Percentiles rank a stretch among this genome's conserved stretches.
phyloP scores from a whole-genome alignment of 495 filamentous ascomycete species.

The Cercophora newfieldiana region DNA sequence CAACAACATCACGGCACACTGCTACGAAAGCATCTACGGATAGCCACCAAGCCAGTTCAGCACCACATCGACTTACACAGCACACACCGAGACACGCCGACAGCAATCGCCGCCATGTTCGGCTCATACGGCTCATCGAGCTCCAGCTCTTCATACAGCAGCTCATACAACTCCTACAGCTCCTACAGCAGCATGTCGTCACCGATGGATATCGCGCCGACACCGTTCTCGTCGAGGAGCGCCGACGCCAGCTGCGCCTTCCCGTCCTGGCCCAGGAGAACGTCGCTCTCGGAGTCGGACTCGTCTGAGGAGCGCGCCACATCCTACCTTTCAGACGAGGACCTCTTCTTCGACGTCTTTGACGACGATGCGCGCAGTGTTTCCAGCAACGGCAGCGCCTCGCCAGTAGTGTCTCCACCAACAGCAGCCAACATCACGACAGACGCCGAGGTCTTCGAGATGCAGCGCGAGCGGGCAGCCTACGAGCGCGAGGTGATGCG shows the following conservation, averaged over 20 bases:
- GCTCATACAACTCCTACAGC: conserved; percentile 33
- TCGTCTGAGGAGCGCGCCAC: conserved; percentile 43
- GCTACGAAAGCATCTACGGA: neutral
- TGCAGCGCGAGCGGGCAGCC: conserved; percentile 45
- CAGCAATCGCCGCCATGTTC: conserved; percentile 39
- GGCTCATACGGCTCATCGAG: conserved; percentile 45
- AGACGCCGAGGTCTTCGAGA: conserved; percentile 44
- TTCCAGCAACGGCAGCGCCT: conserved; percentile 46
- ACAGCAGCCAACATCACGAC: conserved; percentile 23
- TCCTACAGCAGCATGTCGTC: conserved; percentile 39
- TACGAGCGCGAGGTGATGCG: conserved; percentile 49
- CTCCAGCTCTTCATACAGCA: conserved; percentile 35
- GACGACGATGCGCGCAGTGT: conserved; percentile 48
- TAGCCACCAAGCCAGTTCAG: conserved; percentile 8
- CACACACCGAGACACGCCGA: conserved; percentile 4
- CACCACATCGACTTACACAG: conserved; percentile 16
- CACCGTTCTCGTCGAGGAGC: conserved; percentile 38
- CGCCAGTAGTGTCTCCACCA: conserved; percentile 36
- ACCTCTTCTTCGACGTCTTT: conserved; percentile 43
- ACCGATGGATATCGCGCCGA: conserved; percentile 55
- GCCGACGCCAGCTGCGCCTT: conserved; percentile 49
- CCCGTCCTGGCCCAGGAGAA: conserved; percentile 52
- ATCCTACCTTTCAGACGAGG: conserved; percentile 53
- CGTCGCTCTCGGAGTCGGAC: conserved; percentile 43
- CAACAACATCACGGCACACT: neutral